These are phyloP conservation scores for Meredithiella fracta DNA, from an alignment of 2,329 filamentous ascomycete genomes.

Conservation along the genomic window DNA sequence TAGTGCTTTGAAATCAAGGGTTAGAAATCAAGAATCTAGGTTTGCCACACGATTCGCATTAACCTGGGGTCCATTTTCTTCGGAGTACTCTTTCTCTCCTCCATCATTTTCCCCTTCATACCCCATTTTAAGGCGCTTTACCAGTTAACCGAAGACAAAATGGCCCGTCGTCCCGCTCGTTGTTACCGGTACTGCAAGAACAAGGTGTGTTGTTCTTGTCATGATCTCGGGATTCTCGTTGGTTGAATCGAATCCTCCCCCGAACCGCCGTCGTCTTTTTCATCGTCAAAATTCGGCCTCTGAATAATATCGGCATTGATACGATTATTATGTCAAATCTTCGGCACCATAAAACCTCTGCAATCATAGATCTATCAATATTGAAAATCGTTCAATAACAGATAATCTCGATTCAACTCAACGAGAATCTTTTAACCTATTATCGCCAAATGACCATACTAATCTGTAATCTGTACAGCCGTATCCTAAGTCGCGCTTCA, in stretches of 20 bases:
- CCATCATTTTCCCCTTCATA: constrained; percentile 22
- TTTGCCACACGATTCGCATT: constrained; percentile 14
- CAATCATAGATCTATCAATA: not conserved
- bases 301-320: not conserved
- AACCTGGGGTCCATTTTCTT: constrained; percentile 12
- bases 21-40: constrained; percentile 19
- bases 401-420: not conserved
- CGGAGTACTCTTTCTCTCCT: constrained; percentile 17
- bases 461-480: constrained; percentile 36
- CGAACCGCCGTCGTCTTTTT: not conserved
- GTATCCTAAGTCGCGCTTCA: constrained; percentile 99
- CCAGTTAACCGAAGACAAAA: constrained; percentile 46
- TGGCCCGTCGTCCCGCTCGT: constrained; percentile 97
- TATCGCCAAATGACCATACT: not conserved
- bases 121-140: constrained; percentile 15
- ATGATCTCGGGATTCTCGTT: constrained; percentile 4
- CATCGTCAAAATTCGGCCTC: not conserved
- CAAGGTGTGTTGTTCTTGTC: constrained; percentile 54
- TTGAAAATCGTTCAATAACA: not conserved
- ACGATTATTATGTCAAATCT: no score
- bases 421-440: not conserved
- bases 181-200: constrained; percentile 99
- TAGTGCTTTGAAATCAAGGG: constrained; percentile 40
- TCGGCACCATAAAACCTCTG: not conserved
- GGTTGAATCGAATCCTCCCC: not conserved